Base-by-base conservation (phyloP, 345 rosid species). In the Linum tenue region DNA sequence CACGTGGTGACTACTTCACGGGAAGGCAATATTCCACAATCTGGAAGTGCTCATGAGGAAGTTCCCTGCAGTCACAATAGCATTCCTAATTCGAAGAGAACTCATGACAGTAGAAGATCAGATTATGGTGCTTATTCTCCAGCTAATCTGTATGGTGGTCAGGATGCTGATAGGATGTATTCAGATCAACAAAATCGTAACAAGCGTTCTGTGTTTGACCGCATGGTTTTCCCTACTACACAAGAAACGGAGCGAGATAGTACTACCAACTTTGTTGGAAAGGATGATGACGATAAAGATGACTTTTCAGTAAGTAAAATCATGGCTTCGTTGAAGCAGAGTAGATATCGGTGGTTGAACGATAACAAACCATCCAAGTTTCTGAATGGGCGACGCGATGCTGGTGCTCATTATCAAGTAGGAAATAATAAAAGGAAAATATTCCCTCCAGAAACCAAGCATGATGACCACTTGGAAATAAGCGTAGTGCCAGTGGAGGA, bases 161-260 rank as follows among this genome's bases (percentile, higher is more conserved):
- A 53, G 37, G 57, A 59, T 64, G 53, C 67, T 31, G 63, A 63
- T 17, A 50, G 37, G 4, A 55, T 63, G 53, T 15, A 68, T 57
- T 56, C 66, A 15, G 64, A 40, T 59, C 0, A 8, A 63, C 63
- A 16, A 56, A 74, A 71, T 60, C 69, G 65, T n/a, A 77, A 80
- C 63, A 22, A 22, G 31, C 38, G 39, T 7, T 82, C 87, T 58
- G 87, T 86, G 66, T 83, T 86, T 68, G 75, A 77, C 31, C 87
- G 89, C 64, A 64, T 86, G 62, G 70, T 68, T 70, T 51, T 64
- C 48, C 70, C 81, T 64, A n/a, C 72, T 22, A 22, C 31, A 42
- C 39, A 70, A 60, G 65, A 15, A 66, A 36, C 9, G 55, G 60
- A 59, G 38, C 35, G 56, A 64, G 39, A 55, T 57, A 14, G 53